Base-by-base conservation (phyloP, 257 asterid genomes). In the Capsicum chinense region DNA sequence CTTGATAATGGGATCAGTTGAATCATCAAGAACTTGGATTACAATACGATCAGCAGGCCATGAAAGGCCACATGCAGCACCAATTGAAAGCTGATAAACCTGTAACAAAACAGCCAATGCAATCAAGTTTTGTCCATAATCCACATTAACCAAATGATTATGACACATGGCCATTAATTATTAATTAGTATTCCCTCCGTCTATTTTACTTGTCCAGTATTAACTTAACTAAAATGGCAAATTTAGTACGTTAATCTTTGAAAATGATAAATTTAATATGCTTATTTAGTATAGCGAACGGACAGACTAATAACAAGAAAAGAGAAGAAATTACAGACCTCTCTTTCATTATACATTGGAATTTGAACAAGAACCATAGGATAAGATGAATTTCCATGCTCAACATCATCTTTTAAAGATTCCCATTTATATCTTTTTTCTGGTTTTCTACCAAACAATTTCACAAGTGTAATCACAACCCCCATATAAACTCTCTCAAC, bases 1-100 rank as follows among this genome's bases (percentile, higher is more conserved):
- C 91, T 89, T 92, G 85, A 89, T 83, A 35, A 82, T 87, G 85
- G 87, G 88, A 85, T 94, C 96, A 35, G 95, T 94, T 9, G 98
- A 94, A 90, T 94, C 98, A 84, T 94, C 98, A 84, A 94, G 87
- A 11, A 93, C 97, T 87, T 94, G 96, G 59, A 94, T 85, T 47
- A 93, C 88, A 35, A 93, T 74, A 85, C 93, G 92, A 84, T 94
- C 94, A 26, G 89, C 60, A 16, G 98, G 98, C 98, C 97, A 94
- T 11, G 98, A 91, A 11, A 94, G 94, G 62, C 88, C 90, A 88
- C 96, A 94, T 47, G 95, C 95, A 84, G 98, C 97, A 9, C 96
- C 95, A 89, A 93, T 93, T 44, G 97, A 94, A 63, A 92, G 89
- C 87, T 93, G 91, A 88, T 94, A 94, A 80, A 94, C 98, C 97